A percentile compares a stretch with the other conserved stretches of the same genome.
Conservation (phyloP, 2,329 filamentous ascomycete species). For the Exophiala sp. region DNA sequence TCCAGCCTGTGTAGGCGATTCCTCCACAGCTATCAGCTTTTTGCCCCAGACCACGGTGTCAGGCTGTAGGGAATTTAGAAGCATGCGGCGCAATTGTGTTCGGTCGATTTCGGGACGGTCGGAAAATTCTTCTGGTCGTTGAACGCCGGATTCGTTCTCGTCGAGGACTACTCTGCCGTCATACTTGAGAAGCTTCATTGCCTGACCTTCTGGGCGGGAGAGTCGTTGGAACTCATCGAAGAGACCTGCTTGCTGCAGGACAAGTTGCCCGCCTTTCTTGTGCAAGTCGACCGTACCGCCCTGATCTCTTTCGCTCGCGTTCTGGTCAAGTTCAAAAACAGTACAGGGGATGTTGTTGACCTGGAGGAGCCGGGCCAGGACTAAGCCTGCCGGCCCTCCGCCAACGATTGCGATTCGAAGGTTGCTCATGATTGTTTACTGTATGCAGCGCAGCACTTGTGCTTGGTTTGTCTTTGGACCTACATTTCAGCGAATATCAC, state of each 20-base stretch:
- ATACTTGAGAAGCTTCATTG: constrained; percentile 46
- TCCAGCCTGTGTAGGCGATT: not conserved
- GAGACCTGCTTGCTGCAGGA: constrained; percentile 50
- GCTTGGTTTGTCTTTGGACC: not conserved
- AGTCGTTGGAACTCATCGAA: constrained; percentile 50
- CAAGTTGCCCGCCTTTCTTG: constrained; percentile 48
- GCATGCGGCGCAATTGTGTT: constrained; percentile 41
- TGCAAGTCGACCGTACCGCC: constrained; percentile 57
- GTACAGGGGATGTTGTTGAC: constrained; percentile 45
- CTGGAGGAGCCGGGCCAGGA: constrained; percentile 52
- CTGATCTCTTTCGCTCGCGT: constrained; percentile 44
- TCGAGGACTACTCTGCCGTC: constrained; percentile 34
- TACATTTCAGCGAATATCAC: not conserved
- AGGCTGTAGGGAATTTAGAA: constrained; percentile 46
- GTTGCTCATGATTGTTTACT: constrained; percentile 19
- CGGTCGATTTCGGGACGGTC: constrained; percentile 56
- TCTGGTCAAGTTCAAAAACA: constrained; percentile 47
- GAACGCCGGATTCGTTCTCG: constrained; percentile 27
- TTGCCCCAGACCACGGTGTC: constrained; percentile 48
- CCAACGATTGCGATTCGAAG: constrained; percentile 47
- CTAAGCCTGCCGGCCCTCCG: constrained; percentile 49
- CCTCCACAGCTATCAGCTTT: constrained; percentile 40
- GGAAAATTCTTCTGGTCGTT: constrained; percentile 6
- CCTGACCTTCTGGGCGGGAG: constrained; percentile 53
- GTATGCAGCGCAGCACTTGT: not conserved